These are phyloP conservation scores for Syzygium grande DNA, from an alignment of 345 rosid genomes.

Conservation along the genomic window DNA sequence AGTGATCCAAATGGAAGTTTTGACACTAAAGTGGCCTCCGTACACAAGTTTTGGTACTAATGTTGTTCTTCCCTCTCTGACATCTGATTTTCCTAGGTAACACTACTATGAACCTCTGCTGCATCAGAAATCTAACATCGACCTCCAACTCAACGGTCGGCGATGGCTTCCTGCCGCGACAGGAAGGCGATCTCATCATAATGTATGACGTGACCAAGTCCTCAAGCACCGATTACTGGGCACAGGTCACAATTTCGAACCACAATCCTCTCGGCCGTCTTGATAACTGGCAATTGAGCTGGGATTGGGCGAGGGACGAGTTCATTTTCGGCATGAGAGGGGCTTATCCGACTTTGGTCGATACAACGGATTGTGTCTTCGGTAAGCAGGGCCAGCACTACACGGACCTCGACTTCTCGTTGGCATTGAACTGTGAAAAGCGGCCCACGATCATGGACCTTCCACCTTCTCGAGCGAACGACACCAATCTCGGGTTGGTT, in stretches of 20 bases:
- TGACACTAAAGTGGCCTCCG: too few relatives aligned
- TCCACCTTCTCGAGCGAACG: conserved; percentile 27
- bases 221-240: conserved; percentile 16
- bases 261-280: conserved; percentile 36
- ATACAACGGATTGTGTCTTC: conserved; percentile 29
- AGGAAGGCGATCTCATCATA: conserved; percentile 38
- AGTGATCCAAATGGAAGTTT: too few relatives aligned
- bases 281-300: conserved; percentile 55
- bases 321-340: conserved; percentile 42
- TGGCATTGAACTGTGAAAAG: conserved; percentile 29
- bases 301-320: conserved; percentile 55
- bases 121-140: conserved; percentile 10
- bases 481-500: conserved; percentile 27
- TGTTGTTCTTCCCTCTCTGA: too few relatives aligned
- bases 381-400: conserved; percentile 32
- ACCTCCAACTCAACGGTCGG: not conserved
- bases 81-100: not conserved
- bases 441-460: conserved; percentile 33
- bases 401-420: conserved; percentile 23
- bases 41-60: too few relatives aligned
- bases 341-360: conserved; percentile 26
- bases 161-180: conserved; percentile 13
- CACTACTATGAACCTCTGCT: conserved; percentile 23
- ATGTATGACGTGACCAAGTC: conserved; percentile 32
- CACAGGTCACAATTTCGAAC: conserved; percentile 40